phyloP scores from a whole-genome alignment of 1,284 basidiomycete species.

The Austroboletus niveus region DNA sequence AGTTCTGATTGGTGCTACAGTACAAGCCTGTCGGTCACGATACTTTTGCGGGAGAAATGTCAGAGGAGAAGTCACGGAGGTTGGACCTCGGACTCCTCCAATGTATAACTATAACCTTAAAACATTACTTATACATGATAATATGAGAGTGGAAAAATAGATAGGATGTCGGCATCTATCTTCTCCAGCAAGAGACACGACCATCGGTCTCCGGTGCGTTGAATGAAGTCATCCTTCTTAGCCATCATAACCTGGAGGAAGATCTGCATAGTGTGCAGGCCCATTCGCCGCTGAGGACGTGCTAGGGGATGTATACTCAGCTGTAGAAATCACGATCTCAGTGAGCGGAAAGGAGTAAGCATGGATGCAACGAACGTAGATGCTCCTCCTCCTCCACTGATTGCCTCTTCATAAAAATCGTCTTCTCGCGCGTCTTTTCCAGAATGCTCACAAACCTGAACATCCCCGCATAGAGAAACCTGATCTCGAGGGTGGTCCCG shows the following conservation, averaged over 20 bases:
- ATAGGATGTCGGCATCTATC: too few species aligned
- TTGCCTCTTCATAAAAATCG: slow-evolving; percentile 71
- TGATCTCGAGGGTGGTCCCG: slow-evolving; percentile 63
- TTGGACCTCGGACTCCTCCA: too few species aligned
- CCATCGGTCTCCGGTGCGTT: background rate
- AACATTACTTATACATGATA: too few species aligned
- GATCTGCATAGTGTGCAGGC: slow-evolving; percentile 44
- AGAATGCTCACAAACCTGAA: slow-evolving; percentile 69
- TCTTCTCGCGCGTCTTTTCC: slow-evolving; percentile 72
- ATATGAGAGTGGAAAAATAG: too few species aligned
- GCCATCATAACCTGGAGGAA: slow-evolving; percentile 62
- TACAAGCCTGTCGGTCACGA: too few species aligned
- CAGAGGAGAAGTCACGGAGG: too few species aligned
- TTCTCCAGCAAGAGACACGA: background rate
- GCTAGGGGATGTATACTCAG: slow-evolving; percentile 53
- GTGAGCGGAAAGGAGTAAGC: slow-evolving; percentile 4
- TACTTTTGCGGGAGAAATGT: too few species aligned
- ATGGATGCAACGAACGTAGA: slow-evolving; percentile 50
- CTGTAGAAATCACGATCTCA: slow-evolving; percentile 31
- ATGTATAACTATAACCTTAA: too few species aligned
- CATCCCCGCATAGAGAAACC: slow-evolving; percentile 65
- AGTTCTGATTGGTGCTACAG: too few species aligned
- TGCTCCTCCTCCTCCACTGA: slow-evolving; percentile 54
- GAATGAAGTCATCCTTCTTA: slow-evolving; percentile 25
- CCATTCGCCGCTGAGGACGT: slow-evolving; percentile 38